These are phyloP conservation scores for Talaromyces ruber DNA, from an alignment of 495 filamentous ascomycete species.

Conservation along the genomic window DNA sequence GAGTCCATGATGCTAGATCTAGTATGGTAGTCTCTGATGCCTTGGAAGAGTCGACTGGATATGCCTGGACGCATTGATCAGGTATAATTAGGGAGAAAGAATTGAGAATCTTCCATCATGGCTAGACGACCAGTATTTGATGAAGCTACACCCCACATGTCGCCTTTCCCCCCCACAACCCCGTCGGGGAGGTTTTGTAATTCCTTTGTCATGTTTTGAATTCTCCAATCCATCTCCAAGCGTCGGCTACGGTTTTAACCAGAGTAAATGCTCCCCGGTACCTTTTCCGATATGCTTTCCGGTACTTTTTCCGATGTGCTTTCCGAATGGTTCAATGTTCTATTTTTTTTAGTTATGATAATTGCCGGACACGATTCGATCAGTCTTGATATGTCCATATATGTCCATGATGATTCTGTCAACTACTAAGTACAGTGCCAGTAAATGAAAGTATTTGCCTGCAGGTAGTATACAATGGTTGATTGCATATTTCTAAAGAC, in stretches of 20 bases:
- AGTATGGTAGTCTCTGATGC: not conserved
- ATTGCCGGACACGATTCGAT: not conserved
- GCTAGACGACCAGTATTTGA: not conserved
- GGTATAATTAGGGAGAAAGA: not conserved
- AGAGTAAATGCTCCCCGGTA: not conserved
- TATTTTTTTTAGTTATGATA: not conserved
- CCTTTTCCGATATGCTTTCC: too few species aligned
- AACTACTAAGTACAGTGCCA: not conserved
- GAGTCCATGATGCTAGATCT: constrained; percentile 34
- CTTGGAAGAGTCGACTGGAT: not conserved
- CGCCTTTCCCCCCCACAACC: not conserved
- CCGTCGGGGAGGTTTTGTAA: not conserved
- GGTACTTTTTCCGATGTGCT: too few species aligned
- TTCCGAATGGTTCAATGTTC: not conserved
- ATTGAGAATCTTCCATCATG: not conserved
- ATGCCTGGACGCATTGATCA: not conserved
- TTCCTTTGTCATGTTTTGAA: not conserved
- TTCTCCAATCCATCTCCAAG: not conserved
- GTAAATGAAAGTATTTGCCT: not conserved
- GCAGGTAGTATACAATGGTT: not conserved
- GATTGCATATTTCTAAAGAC: not conserved
- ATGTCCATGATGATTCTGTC: not conserved
- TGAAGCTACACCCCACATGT: not conserved
- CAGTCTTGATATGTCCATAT: not conserved
- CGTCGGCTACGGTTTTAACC: not conserved